Base-by-base conservation (phyloP, 805 yeast species). In the Candida golubevii region DNA sequence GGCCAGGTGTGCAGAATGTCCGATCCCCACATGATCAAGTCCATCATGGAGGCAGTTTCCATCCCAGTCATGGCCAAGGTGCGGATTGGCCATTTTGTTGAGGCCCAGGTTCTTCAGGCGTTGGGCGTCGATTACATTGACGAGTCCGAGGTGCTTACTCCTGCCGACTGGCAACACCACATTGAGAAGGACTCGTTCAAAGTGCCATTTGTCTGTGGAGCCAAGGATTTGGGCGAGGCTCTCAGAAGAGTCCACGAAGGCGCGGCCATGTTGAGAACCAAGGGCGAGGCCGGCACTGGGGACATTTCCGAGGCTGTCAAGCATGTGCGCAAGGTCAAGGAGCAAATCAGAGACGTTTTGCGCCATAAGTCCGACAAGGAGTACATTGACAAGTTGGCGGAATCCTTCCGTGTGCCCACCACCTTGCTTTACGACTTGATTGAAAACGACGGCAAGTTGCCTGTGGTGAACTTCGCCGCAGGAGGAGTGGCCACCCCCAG, bases 251-350 rank as follows among this genome's bases (percentile, higher is more conserved):
- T 86, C 57, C 68, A 74, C 55, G 95, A 85, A 65, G 93, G 93
- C 53, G 91, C 93, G 32, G 90, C 91, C 29, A 84, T 85, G 91
- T 77, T 85, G 60, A 76, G 93, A 62, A 82, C 93, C 52, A 85
- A 85, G 67, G 95, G 95, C 54, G 95, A 85, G 63, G 93, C 95
- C 31, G 95, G 95, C 36, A 86, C 95, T 33, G 95, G 95, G 44
- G 93, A 85, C 63, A 80, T 85, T 42, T 79, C 87, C 35, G 91
- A 85, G 63, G 93, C 93, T 11, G 88, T 85, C 46, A 77, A 74
- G 58, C 95, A 85, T 63, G 82, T 86, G 53, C 73, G 79, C 44
- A 70, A 75, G 52, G 82, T 86, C 61, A 75, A 71, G 47, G 59
- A 65, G 41, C 78, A 85, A 56, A 81, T 85, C 55, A 65, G 67